These are phyloP conservation scores for Lepidopterella palustris DNA, from an alignment of 495 filamentous ascomycete species.

Conservation along the genomic window DNA sequence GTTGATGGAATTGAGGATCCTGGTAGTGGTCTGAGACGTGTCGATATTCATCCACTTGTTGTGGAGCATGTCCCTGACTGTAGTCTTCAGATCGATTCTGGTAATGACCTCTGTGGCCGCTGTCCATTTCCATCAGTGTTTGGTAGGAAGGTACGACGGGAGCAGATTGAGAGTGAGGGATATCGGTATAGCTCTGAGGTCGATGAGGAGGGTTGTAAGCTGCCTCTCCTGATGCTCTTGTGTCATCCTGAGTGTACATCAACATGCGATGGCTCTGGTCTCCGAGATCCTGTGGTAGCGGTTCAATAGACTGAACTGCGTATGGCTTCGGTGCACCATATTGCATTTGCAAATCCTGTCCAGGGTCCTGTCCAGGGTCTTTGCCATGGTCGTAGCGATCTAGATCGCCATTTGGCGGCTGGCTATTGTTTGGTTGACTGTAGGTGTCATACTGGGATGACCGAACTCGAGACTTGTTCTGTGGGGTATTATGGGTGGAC, in stretches of 20 bases:
- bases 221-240: constrained; percentile 4
- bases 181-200: constrained; percentile 10
- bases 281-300: constrained; percentile 5
- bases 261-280: constrained; percentile 9
- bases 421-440: constrained; percentile 1
- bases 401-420: not conserved
- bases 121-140: not conserved
- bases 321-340: constrained; percentile 25
- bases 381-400: constrained; percentile 4
- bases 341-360: constrained; percentile 16
- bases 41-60: constrained; percentile 1
- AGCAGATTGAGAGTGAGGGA: constrained; percentile 31
- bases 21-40: not conserved
- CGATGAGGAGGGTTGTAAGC: not conserved
- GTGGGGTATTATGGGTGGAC: constrained; percentile 15
- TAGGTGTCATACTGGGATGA: constrained; percentile 6
- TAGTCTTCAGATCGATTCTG: not conserved
- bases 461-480: constrained; percentile 3
- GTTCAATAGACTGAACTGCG: constrained; percentile 20
- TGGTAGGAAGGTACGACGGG: constrained; percentile 21
- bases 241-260: constrained; percentile 13
- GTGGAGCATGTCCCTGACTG: not conserved
- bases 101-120: not conserved
- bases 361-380: constrained; percentile 18
- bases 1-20: constrained; percentile 10